Base-by-base conservation (phyloP, 805 yeast genomes). In the Starmerella bombi region DNA sequence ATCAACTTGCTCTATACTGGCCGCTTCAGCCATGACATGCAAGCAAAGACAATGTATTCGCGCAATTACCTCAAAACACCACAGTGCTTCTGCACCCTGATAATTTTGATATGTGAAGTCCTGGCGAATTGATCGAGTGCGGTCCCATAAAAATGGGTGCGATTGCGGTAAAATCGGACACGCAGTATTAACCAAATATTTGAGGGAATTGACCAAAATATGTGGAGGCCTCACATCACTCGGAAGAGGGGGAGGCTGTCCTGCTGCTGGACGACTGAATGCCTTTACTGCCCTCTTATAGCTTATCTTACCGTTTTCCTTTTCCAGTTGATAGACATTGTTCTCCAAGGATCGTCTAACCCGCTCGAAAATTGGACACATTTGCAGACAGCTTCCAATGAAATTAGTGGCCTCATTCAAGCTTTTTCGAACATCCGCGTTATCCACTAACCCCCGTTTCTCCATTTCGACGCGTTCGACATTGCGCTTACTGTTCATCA, bases 181-280 rank as follows among this genome's bases (percentile, higher is more conserved):
- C 1, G 80, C 59, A 31, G 73, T 69, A 16, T 74, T 74, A 6
- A 83, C 71, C 27, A 91, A 67, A 56, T 82, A 83, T 44, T 80
- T 68, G 44, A 91, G 61, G 0, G 96, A 77, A 27, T 65, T 53
- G 10, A 68, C 69, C 32, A 91, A 61, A 1, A 86, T 65, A 40
- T 69, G 71, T 0, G 99, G 98, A 1, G 98, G 94, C 45, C 99
- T 69, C 3, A 91, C 99, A 58, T 91, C 98, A 1, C 96, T 84
- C 0, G 98, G 99, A 43, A 91, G 64, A 3, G 97, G 93, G 2
- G 96, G 97, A 1, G 95, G 94, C 51, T 91, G 95, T 5, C 97
- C 98, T 0, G 97, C 96, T 15, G 94, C 94, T 0, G 99, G 96
- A 51, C 99, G 68, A 18, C 93, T 80, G 56, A 91, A 91, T 1